Base-by-base conservation (phyloP, 2,329 filamentous ascomycete genomes). In the Amesomyces nigricolor region DNA sequence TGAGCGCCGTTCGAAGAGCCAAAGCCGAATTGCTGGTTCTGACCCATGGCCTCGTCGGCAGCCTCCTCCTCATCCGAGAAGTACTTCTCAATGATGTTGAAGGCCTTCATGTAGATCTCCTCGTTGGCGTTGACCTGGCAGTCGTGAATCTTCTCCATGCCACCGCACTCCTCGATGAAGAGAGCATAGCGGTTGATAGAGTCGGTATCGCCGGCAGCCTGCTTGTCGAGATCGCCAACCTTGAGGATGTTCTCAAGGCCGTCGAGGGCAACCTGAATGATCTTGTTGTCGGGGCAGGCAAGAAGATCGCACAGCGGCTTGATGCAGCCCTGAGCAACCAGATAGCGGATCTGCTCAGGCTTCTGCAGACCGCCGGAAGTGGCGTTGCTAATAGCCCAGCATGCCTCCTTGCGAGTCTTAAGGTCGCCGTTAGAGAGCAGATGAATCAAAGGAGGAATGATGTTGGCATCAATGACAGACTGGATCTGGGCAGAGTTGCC, bases 81-180 rank as follows among this genome's bases (percentile, higher is more conserved):
- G 82, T 99, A 99, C 79, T 96, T 96, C 81, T 99, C 94, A 64
- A 99, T 99, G 75, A 99, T 99, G 82, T 95, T 97, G 82, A 97
- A 99, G 0, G 94, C 94, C 85, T 99, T 99, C 92, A 99, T 97
- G 81, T 99, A 99, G 66, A 99, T 99, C 76, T 99, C 94, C 77
- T 99, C 94, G 76, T 99, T 99, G 78, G 92, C 92, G 68, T 99
- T 99, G 79, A 95, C 96, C 80, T 99, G 94, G 83, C 94, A 97
- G 66, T 97, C 92, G 76, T 99, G 94, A 65, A 99, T 97, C 86
- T 97, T 97, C 79, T 97, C 94, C 94, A 99, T 99, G 63, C 94
- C 94, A 68, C 91, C 90, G 64, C 91, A 95, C 75, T 99, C 94
- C 76, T 99, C 94, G 64, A 99, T 99, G 75, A 95, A 97, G 61